Evolutionary conservation across 1,284 basidiomycete genomes (phyloP).

Genomic region (Xerocomus amazonicus): DNA sequence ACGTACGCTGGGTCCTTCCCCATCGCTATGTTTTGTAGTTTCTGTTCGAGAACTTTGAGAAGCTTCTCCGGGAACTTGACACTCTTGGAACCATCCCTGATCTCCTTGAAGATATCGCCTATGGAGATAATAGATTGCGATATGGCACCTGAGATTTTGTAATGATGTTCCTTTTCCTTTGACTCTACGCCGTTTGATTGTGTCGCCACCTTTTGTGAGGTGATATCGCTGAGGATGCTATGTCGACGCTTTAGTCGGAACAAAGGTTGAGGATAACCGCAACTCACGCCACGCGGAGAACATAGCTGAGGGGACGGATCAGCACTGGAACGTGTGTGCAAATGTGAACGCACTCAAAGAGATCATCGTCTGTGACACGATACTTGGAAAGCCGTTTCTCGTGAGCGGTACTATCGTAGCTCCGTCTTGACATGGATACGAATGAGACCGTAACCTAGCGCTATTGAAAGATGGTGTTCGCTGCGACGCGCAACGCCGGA

Average conservation of each 20-base stretch:
- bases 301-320: constrained; percentile 51
- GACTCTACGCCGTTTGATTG: constrained; percentile 39
- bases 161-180: constrained; percentile 60
- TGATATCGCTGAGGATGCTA: constrained; percentile 66
- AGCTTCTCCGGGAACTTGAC: constrained; percentile 92
- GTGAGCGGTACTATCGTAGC: constrained; percentile 63
- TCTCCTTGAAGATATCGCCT: constrained; percentile 78
- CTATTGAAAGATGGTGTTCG: constrained; percentile 5
- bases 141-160: constrained; percentile 59
- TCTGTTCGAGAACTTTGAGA: constrained; percentile 82
- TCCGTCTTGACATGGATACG: constrained; percentile 57
- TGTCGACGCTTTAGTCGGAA: constrained; percentile 13
- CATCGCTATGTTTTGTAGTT: constrained; percentile 87
- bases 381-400: constrained; percentile 70
- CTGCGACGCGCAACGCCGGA: no score
- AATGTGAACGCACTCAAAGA: constrained; percentile 62
- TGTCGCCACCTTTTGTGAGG: constrained; percentile 56
- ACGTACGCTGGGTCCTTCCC: constrained; percentile 83
- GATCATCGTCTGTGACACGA: constrained; percentile 73
- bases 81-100: constrained; percentile 71
- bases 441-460: constrained; percentile 7
- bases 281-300: constrained; percentile 73
- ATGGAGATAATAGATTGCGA: constrained; percentile 74
- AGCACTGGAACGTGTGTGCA: constrained; percentile 9
- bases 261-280: constrained; percentile 5